A percentile compares a stretch with the other conserved stretches of the same genome.
These are phyloP conservation scores for Monosporascus sp. DNA, from an alignment of 2,329 filamentous ascomycete genomes.

Conservation along the genomic window DNA sequence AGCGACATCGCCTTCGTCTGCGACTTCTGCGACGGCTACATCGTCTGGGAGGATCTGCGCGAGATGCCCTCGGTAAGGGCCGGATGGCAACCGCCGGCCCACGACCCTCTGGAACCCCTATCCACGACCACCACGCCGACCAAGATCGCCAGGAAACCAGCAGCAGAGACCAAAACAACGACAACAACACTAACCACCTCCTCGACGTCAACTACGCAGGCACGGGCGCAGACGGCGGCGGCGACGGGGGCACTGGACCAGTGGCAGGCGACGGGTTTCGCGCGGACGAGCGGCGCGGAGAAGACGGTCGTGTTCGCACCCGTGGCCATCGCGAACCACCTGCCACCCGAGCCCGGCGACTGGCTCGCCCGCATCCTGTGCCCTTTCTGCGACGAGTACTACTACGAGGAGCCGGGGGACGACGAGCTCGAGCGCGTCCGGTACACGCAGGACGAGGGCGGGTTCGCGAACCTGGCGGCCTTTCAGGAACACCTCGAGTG, in stretches of 20 bases:
- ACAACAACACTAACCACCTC: neutral
- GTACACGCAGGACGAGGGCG: constrained; percentile 41
- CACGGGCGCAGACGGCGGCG: constrained; percentile 8
- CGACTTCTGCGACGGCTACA: constrained; percentile 56
- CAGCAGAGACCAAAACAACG: neutral
- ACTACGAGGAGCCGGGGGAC: constrained; percentile 41
- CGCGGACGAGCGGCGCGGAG: constrained; percentile 33
- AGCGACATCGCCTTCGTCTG: constrained; percentile 53
- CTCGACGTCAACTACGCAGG: neutral
- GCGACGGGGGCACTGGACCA: constrained; percentile 27
- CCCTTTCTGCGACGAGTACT: constrained; percentile 52
- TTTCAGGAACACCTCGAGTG: constrained; percentile 54
- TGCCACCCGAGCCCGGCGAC: constrained; percentile 43
- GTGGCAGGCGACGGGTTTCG: constrained; percentile 48
- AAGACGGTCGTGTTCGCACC: constrained; percentile 53
- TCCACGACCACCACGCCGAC: constrained; percentile 1
- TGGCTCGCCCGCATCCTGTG: constrained; percentile 49
- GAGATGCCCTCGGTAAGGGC: constrained; percentile 44
- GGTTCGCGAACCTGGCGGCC: constrained; percentile 42
- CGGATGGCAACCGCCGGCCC: constrained; percentile 18
- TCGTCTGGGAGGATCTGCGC: constrained; percentile 53
- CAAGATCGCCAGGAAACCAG: neutral
- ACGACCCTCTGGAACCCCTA: neutral
- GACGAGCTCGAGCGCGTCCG: constrained; percentile 46
- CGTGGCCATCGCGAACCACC: constrained; percentile 53